Evolutionary conservation across 2,329 filamentous ascomycete genomes (phyloP).

Genomic region (Talaromyces funiculosus): DNA sequence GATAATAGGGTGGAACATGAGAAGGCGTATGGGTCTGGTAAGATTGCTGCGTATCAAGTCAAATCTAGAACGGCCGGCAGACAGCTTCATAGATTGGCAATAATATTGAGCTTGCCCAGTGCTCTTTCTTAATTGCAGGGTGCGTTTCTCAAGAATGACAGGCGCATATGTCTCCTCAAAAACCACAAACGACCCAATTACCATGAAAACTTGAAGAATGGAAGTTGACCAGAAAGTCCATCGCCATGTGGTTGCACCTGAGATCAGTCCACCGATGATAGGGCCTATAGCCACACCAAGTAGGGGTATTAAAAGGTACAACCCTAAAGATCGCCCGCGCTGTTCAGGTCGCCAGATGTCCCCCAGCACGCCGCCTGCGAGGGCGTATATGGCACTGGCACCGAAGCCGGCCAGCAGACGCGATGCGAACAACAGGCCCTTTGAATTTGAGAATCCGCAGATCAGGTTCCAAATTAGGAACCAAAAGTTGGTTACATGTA

Average conservation of each 20-base stretch:
- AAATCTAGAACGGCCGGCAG: not conserved
- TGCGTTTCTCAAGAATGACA: constrained; percentile 18
- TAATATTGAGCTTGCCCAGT: constrained; percentile 40
- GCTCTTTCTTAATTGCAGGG: constrained; percentile 33
- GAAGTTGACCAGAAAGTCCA: constrained; percentile 10
- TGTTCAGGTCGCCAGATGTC: constrained; percentile 54
- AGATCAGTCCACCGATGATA: constrained; percentile 56
- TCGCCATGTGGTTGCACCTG: constrained; percentile 33
- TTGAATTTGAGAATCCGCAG: constrained; percentile 48
- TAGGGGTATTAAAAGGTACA: constrained; percentile 52
- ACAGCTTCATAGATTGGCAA: not conserved
- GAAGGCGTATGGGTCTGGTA: constrained; percentile 44
- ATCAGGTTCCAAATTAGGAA: constrained; percentile 47
- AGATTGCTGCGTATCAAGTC: constrained; percentile 40
- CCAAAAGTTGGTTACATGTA: constrained; percentile 45
- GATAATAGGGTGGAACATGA: constrained; percentile 44
- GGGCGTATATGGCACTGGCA: constrained; percentile 49
- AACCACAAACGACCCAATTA: constrained; percentile 25
- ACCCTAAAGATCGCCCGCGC: constrained; percentile 52
- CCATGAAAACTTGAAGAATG: constrained; percentile 13
- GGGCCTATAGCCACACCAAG: constrained; percentile 47
- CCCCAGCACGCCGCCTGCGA: constrained; percentile 39
- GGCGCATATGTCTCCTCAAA: not conserved
- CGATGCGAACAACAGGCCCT: constrained; percentile 46
- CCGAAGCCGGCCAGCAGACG: constrained; percentile 51